Base-by-base conservation (phyloP, 192 early-diverging fungal genomes). In the Glomus cerebriforme region DNA sequence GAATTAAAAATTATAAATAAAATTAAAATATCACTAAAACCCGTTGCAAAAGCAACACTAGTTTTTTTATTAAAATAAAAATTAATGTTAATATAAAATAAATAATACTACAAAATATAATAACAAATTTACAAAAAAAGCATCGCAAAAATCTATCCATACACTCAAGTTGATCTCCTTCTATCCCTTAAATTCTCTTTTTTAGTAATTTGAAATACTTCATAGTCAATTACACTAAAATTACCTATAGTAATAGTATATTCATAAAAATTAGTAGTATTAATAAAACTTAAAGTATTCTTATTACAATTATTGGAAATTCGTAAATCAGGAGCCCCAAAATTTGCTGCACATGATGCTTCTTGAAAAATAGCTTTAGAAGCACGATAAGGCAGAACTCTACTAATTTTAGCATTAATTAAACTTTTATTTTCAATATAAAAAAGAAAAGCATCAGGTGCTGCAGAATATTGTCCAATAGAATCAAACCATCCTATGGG, bases 171-270 rank as follows among this genome's bases (percentile, higher is more conserved):
- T 3, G 17, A 54, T 54, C 5, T 54, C 17, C 5, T 19, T 54
- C 47, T 13, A 3, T 54, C 47, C 17, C 39, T 62, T 62, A n/a
- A 62, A 62, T 62, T 10, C 8, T 62, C n/a, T 62, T 31, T 64
- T 64, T 64, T 64, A 15, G 17, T 64, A 31, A 64, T 17, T 64
- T 64, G 62, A 31, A 64, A 64, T 22, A 64, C 62, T 22, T 64
- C 62, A 64, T 64, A 64, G 31, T 64, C 62, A 64, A 64, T 64
- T 29, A 31, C 62, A 3, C 17, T 64, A 22, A 64, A 31, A 64
- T 31, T 31, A 17, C 62, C 29, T 27, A 26, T 64, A 13, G 17
- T 31, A 64, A 26, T 22, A 15, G 12, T 13, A 17, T 54, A 19
- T 54, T 54, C 47, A 19, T 54, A 54, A 19, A 54, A 54, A 54